Percentiles rank a stretch among this genome's conserved stretches.
phyloP scores from a whole-genome alignment of 2,329 filamentous ascomycete genomes.

The Hypoxylon rubiginosum region DNA sequence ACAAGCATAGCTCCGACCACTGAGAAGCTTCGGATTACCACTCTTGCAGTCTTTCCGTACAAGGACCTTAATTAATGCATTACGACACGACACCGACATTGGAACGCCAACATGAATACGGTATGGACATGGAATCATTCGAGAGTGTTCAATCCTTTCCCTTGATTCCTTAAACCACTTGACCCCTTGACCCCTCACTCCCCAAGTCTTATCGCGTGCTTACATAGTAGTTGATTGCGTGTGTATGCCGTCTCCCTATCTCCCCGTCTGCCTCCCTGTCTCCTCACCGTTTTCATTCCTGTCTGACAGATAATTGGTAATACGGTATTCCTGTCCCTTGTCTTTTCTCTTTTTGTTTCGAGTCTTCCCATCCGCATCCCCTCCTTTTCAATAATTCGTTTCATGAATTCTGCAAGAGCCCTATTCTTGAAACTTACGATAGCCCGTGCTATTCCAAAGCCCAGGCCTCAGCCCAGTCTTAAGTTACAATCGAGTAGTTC shows the following conservation, averaged over 20 bases:
- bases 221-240: constrained; percentile 11
- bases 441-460: constrained; percentile 27
- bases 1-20: constrained; percentile 42
- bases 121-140: not conserved
- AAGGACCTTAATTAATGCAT: constrained; percentile 20
- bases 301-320: constrained; percentile 27
- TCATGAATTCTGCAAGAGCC: constrained; percentile 47
- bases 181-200: not conserved
- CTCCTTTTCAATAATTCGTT: constrained; percentile 13
- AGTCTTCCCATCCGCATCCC: not conserved
- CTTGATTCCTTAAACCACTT: not conserved
- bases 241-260: constrained; percentile 17
- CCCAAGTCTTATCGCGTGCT: constrained; percentile 17
- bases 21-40: constrained; percentile 49
- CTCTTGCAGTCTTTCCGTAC: constrained; percentile 7
- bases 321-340: not conserved
- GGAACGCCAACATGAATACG: not conserved
- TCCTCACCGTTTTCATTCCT: constrained; percentile 15
- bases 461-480: constrained; percentile 10
- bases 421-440: constrained; percentile 29
- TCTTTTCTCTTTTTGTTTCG: constrained; percentile 5
- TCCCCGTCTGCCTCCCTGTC: not conserved
- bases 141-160: constrained; percentile 10
- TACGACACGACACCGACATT: constrained; percentile 30
- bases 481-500: constrained; percentile 16